Base-by-base conservation (phyloP, 805 yeast genomes). In the Cyberlindnera galapagoensis region DNA sequence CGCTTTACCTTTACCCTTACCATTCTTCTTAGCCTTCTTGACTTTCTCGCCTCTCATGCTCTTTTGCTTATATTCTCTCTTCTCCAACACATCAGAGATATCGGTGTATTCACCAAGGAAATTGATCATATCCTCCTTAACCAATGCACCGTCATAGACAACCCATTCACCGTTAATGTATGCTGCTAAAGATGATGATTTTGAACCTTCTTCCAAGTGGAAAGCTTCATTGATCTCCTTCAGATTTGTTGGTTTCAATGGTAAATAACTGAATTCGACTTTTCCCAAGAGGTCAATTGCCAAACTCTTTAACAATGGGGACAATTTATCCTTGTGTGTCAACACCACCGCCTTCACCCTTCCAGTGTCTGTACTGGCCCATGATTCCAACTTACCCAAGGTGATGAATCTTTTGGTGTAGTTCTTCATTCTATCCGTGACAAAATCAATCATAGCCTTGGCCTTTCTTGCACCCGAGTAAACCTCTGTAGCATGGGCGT, bases 231-330 rank as follows among this genome's bases (percentile, higher is more conserved):
- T 33, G 6, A 39, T 33, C 3, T 38, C 39, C 6, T 46, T 45
- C n/a, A n/a, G n/a, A 8, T 54, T 50, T 3, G 57, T 56, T 10
- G 18, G 19, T 23, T 37, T 50, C 21, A 53, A 22, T 5, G 56
- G 61, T 22, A 60, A 53, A 51, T 60, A 67, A 2, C 67, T 79
- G 44, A 72, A 66, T 25, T 73, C 71, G 3, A 70, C 50, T 3
- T 51, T 40, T 0, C 67, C 75, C 25, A 79, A 52, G 54, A 74
- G 78, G 50, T 84, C 94, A 34, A 83, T 63, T 3, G 90, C 86
- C 39, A 85, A 57, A 1, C 81, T 59, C 47, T 79, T 82, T 46
- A 67, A 67, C 35, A 76, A 51, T 1, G 86, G 71, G 8, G 80
- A 64, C 5, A 75, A 54, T 25, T 55, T 58, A 14, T 59, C 62